A percentile compares a stretch with the other conserved stretches of the same genome.
phyloP scores from a whole-genome alignment of 192 early-diverging fungal species.

The Dissophora globulifera region DNA sequence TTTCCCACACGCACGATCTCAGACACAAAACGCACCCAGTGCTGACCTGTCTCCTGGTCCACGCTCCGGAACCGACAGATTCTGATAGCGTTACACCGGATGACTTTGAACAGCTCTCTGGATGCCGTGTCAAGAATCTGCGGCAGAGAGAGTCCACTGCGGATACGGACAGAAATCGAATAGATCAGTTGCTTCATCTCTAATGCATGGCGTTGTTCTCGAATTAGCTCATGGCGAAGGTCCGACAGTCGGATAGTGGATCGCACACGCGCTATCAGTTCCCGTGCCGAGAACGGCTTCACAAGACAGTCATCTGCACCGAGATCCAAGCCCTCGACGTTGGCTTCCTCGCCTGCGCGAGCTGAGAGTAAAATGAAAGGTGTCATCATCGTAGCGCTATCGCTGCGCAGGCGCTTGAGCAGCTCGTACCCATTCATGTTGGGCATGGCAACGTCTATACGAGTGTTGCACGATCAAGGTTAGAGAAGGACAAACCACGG shows the following conservation, averaged over 20 bases:
- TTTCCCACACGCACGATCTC: conserved; percentile 35
- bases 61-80: conserved; percentile 35
- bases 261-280: conserved; percentile 65
- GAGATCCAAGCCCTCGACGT: conserved; percentile 60
- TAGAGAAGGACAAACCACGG: too few species aligned
- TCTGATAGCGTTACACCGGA: conserved; percentile 47
- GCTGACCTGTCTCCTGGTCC: conserved; percentile 35
- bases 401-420: conserved; percentile 49
- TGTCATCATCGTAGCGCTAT: conserved; percentile 50
- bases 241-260: conserved; percentile 61
- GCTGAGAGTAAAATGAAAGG: conserved; percentile 71
- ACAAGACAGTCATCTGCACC: conserved; percentile 72
- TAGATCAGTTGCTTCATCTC: conserved; percentile 56
- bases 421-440: conserved; percentile 69
- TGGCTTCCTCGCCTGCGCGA: conserved; percentile 61
- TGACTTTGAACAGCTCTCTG: conserved; percentile 47
- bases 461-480: neutral
- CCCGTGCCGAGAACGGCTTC: conserved; percentile 59
- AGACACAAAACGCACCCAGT: conserved; percentile 33
- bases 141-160: conserved; percentile 43
- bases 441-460: conserved; percentile 72
- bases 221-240: conserved; percentile 54
- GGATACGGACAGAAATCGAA: conserved; percentile 47
- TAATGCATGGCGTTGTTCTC: conserved; percentile 42
- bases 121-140: conserved; percentile 44